Conservation (phyloP, 192 early-diverging fungal species). For the Coemansia sp. region DNA sequence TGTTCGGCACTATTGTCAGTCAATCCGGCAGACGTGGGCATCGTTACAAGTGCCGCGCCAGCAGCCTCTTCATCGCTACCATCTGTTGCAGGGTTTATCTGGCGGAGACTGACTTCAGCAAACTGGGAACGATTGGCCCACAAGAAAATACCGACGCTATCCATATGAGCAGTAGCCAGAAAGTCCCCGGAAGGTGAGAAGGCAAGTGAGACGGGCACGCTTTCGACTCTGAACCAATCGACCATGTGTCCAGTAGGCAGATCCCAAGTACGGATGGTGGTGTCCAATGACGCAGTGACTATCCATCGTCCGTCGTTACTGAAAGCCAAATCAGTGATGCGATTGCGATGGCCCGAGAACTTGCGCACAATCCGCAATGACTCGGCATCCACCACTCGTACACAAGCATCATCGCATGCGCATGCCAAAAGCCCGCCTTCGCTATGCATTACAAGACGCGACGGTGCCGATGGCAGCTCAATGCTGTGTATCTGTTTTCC, state of each 20-base stretch:
- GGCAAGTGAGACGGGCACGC: conserved; percentile 78
- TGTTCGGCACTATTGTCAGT: conserved; percentile 52
- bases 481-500: conserved; percentile 63
- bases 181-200: conserved; percentile 92
- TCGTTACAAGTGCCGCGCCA: conserved; percentile 39
- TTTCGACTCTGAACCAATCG: conserved; percentile 75
- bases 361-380: conserved; percentile 79
- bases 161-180: conserved; percentile 88
- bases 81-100: conserved; percentile 45
- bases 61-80: conserved; percentile 24
- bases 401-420: conserved; percentile 80
- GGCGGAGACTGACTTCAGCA: conserved; percentile 65
- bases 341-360: conserved; percentile 83
- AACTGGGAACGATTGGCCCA: conserved; percentile 91
- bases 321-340: conserved; percentile 88
- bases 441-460: conserved; percentile 60
- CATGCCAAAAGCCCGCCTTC: conserved; percentile 81
- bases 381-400: conserved; percentile 87
- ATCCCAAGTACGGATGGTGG: conserved; percentile 94
- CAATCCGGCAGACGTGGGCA: conserved; percentile 62
- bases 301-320: conserved; percentile 92
- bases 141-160: conserved; percentile 86
- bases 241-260: conserved; percentile 87
- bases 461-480: conserved; percentile 63
- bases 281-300: conserved; percentile 78